phyloP scores from a whole-genome alignment of 176 grass and related monocot species.

The sorghum (Sorghum bicolor) region Sorghum_bicolor_NCBIv3 NC_012874.2:35005001-35005500 shows the following conservation, averaged over 20 bases:
- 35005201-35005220: neutral
- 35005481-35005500: too few species aligned
- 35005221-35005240: neutral
- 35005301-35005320: too few species aligned
- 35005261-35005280: neutral
- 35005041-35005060: neutral
- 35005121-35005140: constrained; percentile 41
- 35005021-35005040: neutral
- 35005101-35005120: neutral
- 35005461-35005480: too few species aligned
- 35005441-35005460: too few species aligned
- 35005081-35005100: constrained; percentile 32
- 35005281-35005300: neutral
- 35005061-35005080: constrained; percentile 12
- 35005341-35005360: too few species aligned
- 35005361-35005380: too few species aligned
- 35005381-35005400: too few species aligned
- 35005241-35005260: neutral
- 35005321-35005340: too few species aligned
- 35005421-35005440: too few species aligned
- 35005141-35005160: constrained; percentile 22
- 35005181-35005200: neutral
- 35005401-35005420: too few species aligned
- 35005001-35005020: constrained; percentile 16
- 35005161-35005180: constrained; percentile 7